Evolutionary conservation across 1,284 basidiomycete species (phyloP).

Genomic region (Psilocybe mexicana): DNA sequence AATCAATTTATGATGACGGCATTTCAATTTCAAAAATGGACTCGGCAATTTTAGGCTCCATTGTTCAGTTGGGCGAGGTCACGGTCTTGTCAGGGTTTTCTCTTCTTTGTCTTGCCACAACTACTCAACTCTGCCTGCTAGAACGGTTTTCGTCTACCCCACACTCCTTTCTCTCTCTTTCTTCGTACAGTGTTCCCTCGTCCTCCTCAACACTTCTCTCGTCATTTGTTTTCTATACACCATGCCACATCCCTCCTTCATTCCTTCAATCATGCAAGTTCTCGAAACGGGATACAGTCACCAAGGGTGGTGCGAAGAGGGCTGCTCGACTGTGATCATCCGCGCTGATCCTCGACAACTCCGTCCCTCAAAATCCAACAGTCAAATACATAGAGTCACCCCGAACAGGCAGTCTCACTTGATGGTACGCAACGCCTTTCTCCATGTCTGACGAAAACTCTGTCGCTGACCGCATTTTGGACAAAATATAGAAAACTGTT

Average conservation of each 20-base stretch:
- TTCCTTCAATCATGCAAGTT: slow-evolving; percentile 6
- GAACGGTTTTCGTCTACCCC: not conserved
- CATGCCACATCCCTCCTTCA: not conserved
- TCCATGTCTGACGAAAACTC: too few species aligned
- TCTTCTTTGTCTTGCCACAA: not conserved
- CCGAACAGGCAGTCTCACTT: not conserved
- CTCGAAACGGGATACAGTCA: not conserved
- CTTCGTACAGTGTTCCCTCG: too few species aligned
- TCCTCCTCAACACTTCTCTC: not conserved
- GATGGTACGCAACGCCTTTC: not conserved
- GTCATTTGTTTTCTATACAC: not conserved
- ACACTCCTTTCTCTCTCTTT: not conserved
- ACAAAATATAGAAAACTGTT: not conserved
- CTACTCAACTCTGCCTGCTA: not conserved
- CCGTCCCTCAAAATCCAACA: not conserved
- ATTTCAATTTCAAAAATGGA: too few species aligned
- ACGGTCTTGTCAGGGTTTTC: too few species aligned
- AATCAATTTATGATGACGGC: too few species aligned
- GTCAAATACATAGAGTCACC: not conserved
- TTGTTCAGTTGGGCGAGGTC: too few species aligned
- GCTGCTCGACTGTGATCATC: not conserved
- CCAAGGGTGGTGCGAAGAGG: not conserved
- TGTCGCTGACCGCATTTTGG: not conserved
- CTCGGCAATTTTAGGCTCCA: too few species aligned
- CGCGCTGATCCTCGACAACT: not conserved